Conservation (phyloP, 2,329 filamentous ascomycete species). For the Falciphora oryzae region DNA sequence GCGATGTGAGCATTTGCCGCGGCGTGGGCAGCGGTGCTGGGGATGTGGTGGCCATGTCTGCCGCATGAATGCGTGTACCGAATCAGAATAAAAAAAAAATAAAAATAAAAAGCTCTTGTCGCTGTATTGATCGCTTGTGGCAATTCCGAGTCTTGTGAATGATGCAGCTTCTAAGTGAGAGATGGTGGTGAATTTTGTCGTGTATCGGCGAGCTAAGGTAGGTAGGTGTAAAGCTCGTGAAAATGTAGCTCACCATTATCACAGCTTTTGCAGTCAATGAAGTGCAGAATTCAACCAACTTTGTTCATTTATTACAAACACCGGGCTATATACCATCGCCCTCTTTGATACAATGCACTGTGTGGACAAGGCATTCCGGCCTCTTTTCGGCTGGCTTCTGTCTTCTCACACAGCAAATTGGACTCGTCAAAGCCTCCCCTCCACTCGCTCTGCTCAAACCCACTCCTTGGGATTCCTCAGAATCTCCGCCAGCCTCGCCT, state of each 20-base stretch:
- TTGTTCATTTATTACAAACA: neutral
- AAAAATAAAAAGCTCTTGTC: neutral
- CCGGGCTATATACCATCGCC: neutral
- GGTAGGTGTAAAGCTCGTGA: neutral
- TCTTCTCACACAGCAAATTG: neutral
- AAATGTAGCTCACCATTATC: neutral
- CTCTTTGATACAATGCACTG: neutral
- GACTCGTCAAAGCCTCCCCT: no score
- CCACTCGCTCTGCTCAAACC: slow-evolving; percentile 38
- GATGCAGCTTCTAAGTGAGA: no score
- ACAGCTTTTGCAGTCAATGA: neutral
- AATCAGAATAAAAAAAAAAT: neutral
- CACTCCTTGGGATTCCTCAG: slow-evolving; percentile 60
- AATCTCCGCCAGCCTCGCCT: slow-evolving; percentile 75
- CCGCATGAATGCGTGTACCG: neutral
- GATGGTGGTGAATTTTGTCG: no score
- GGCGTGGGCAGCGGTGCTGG: slow-evolving; percentile 29
- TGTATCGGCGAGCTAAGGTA: no score
- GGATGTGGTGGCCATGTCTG: neutral
- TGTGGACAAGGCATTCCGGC: neutral
- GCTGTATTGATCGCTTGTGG: no score
- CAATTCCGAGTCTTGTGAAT: no score
- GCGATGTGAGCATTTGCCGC: slow-evolving; percentile 40
- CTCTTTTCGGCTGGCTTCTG: neutral
- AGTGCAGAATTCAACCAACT: neutral